Conservation (phyloP, 176 grass and related monocot species). For the Avena atlantica region DNA sequence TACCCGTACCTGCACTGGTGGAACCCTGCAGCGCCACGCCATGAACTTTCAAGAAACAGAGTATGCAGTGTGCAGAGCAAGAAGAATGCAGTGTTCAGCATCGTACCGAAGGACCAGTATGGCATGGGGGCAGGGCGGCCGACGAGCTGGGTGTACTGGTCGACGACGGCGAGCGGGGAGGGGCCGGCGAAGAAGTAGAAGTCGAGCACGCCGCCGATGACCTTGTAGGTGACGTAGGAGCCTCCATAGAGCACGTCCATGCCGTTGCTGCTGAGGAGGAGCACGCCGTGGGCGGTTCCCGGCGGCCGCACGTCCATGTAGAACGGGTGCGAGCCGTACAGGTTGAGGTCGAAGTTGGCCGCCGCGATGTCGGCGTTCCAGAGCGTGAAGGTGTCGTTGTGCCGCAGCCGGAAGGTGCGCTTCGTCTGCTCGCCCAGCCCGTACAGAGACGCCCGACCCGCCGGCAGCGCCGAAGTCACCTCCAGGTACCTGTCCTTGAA, state of each 20-base stretch:
- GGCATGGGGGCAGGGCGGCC: conserved; percentile 80
- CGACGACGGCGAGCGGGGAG: conserved; percentile 60
- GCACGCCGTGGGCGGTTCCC: conserved; percentile 68
- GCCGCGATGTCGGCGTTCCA: conserved; percentile 78
- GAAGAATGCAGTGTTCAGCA: not conserved
- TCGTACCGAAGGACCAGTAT: conserved; percentile 85
- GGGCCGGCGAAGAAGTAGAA: conserved; percentile 91
- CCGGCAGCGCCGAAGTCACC: conserved; percentile 63
- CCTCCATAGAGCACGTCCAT: conserved; percentile 88
- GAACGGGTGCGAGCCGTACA: conserved; percentile 90
- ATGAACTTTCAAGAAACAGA: not conserved
- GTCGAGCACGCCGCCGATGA: conserved; percentile 89
- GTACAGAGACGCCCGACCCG: conserved; percentile 58
- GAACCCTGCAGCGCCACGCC: conserved; percentile 56
- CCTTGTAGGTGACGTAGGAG: conserved; percentile 70
- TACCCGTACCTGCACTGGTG: conserved; percentile 89
- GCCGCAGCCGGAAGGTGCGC: conserved; percentile 60
- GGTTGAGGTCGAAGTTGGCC: conserved; percentile 44
- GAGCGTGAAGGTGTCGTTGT: conserved; percentile 70
- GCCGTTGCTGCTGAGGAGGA: conserved; percentile 89
- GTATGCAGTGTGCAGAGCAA: not conserved
- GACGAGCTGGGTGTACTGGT: conserved; percentile 91
- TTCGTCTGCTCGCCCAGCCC: conserved; percentile 94
- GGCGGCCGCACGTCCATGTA: conserved; percentile 73
- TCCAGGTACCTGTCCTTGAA: conserved; percentile 88